Evolutionary conservation across 768 basidiomycete species (phyloP).

Genomic region (Leccinum boreale): DNA sequence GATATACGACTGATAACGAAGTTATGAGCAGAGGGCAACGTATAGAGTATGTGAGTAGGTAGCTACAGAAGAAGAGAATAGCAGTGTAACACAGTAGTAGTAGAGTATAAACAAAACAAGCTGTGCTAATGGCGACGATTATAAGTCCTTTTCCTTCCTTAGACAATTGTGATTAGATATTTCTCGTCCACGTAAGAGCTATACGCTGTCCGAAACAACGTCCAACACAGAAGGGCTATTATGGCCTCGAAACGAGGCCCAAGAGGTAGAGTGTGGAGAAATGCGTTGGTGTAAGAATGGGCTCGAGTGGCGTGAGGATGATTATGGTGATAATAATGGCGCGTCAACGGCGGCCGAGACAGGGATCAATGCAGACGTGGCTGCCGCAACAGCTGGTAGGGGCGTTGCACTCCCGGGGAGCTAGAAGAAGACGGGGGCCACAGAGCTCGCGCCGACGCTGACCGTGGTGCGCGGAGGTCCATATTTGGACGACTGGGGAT

Average conservation of each 20-base stretch:
- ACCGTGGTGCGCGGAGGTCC: conserved; percentile 35
- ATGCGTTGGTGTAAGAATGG: neutral
- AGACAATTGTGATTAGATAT: conserved; percentile 18
- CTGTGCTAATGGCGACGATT: conserved; percentile 6
- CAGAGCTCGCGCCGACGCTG: conserved; percentile 46
- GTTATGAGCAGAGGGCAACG: conserved; percentile 5
- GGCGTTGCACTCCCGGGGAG: neutral
- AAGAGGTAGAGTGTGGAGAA: conserved; percentile 2
- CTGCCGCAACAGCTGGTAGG: neutral
- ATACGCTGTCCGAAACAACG: conserved; percentile 5
- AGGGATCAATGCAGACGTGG: neutral
- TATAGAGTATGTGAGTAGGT: conserved; percentile 7
- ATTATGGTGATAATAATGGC: neutral
- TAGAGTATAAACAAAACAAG: conserved; percentile 6
- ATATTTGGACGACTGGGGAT: conserved; percentile 26
- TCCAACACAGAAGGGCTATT: neutral
- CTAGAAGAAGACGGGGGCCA: conserved; percentile 62
- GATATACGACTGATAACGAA: neutral
- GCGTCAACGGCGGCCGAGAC: conserved; percentile 2
- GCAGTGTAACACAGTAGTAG: neutral
- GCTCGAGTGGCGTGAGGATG: neutral
- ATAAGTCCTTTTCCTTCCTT: conserved; percentile 19
- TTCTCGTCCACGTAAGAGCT: neutral
- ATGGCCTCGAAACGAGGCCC: conserved; percentile 6
- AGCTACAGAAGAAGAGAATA: conserved; percentile 16